Evolutionary conservation across 23 red algal species (phyloP).

Genomic region (Cyanidioschyzon merolae): DNA sequence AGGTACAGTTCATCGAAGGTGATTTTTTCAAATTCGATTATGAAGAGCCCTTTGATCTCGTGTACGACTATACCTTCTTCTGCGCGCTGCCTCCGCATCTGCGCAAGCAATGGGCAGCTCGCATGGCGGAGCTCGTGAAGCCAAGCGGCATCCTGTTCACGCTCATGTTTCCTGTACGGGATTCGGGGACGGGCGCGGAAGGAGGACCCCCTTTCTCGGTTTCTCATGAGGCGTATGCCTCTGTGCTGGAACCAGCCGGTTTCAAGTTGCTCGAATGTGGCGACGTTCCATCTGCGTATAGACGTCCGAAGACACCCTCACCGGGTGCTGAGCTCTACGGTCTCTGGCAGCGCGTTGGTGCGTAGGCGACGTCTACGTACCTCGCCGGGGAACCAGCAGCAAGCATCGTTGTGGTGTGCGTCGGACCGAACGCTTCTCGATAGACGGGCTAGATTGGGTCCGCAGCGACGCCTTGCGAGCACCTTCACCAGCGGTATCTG

Average conservation of each 20-base stretch:
- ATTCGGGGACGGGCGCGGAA: constrained; percentile 17
- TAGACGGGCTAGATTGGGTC: no score
- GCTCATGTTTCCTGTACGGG: constrained; percentile 42
- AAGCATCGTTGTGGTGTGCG: no score
- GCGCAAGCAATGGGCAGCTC: constrained; percentile 33
- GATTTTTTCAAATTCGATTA: constrained; percentile 44
- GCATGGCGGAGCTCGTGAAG: constrained; percentile 38
- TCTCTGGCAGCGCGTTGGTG: not conserved
- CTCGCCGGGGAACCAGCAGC: not conserved
- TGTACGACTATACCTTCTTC: constrained; percentile 79
- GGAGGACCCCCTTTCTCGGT: constrained; percentile 57
- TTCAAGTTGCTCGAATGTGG: not conserved
- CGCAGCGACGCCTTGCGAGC: no score
- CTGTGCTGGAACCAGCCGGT: constrained; percentile 30
- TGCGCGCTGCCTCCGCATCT: constrained; percentile 39
- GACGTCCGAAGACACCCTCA: not conserved
- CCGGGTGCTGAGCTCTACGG: not conserved
- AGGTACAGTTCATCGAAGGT: constrained; percentile 25
- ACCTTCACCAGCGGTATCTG: no score
- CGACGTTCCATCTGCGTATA: not conserved
- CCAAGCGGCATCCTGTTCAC: constrained; percentile 43
- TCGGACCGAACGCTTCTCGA: no score
- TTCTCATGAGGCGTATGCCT: constrained; percentile 19
- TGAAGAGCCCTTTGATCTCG: constrained; percentile 23
- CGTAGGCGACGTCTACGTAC: no score